Evolutionary conservation across 257 asterid species (phyloP).

Genomic region (Solanum sejunctum): DNA sequence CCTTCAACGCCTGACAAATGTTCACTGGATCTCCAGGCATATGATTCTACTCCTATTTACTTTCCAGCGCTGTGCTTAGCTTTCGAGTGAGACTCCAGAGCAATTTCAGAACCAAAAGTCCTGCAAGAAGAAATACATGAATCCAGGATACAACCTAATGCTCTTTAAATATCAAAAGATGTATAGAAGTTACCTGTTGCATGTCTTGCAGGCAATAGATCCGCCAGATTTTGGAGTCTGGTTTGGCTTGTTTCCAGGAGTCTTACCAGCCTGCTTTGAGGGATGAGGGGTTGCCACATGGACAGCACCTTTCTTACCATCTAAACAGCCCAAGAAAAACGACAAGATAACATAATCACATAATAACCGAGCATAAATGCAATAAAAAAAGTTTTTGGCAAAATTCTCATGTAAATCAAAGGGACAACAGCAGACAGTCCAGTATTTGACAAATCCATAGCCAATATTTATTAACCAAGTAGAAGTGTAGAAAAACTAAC

Average conservation of each 20-base stretch:
- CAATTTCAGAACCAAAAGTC: slow-evolving; percentile 37
- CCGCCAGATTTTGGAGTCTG: slow-evolving; percentile 55
- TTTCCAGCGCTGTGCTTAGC: slow-evolving; percentile 55
- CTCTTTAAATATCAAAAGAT: neutral
- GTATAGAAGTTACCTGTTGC: slow-evolving; percentile 30
- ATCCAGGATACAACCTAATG: neutral
- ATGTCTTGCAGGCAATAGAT: slow-evolving; percentile 43
- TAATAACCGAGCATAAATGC: neutral
- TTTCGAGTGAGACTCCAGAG: slow-evolving; percentile 51
- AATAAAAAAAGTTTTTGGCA: neutral
- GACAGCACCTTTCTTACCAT: slow-evolving; percentile 55
- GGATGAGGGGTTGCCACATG: slow-evolving; percentile 95
- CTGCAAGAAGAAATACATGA: slow-evolving; percentile 17
- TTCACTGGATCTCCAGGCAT: neutral
- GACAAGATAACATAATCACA: neutral
- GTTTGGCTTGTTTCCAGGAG: slow-evolving; percentile 45
- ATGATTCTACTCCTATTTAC: neutral
- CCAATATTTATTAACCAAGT: neutral
- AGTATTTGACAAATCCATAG: neutral
- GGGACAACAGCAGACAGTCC: neutral
- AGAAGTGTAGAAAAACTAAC: slow-evolving; percentile 15
- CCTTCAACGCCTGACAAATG: neutral
- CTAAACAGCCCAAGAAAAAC: slow-evolving; percentile 15
- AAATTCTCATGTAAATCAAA: neutral
- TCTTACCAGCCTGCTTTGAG: slow-evolving; percentile 57